Percentiles rank a stretch among this genome's conserved stretches.
phyloP scores from a whole-genome alignment of 164 flowering plant species.

The Malania oleifera region DNA sequence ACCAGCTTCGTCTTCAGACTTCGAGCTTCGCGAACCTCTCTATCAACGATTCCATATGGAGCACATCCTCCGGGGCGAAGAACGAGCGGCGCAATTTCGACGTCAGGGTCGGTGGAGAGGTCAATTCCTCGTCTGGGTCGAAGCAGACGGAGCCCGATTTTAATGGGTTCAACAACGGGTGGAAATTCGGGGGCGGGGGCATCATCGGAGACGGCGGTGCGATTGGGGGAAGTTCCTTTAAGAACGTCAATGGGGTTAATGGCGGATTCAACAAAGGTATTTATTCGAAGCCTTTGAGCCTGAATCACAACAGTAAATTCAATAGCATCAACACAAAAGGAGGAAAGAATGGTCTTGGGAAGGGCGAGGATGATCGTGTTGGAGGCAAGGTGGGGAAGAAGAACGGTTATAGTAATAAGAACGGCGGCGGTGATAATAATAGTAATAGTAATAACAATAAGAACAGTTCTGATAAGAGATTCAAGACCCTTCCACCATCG shows the following conservation, averaged over 20 bases:
- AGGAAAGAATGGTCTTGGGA: conserved; percentile 17
- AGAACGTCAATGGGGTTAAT: conserved; percentile 19
- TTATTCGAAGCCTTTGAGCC: conserved; percentile 28
- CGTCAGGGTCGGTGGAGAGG: conserved; percentile 47
- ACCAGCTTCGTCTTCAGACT: conserved; percentile 61
- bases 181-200: conserved; percentile 31
- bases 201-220: conserved; percentile 10
- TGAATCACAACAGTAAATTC: conserved; percentile 11
- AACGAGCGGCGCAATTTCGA: conserved; percentile 64
- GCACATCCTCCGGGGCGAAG: conserved; percentile 34
- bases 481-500: conserved; percentile 86
- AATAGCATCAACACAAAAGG: conserved; percentile 19
- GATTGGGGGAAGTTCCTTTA: background rate
- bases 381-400: conserved; percentile 45
- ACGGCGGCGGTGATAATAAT: conserved; percentile 18
- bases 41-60: conserved; percentile 77
- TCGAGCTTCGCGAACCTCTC: conserved; percentile 56
- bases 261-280: conserved; percentile 74
- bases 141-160: conserved; percentile 14
- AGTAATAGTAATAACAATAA: conserved; percentile 22
- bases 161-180: conserved; percentile 32
- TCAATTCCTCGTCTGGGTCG: conserved; percentile 12
- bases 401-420: conserved; percentile 25
- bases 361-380: conserved; percentile 23
- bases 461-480: conserved; percentile 65